Evolutionary conservation across 352 stramenopile genomes (phyloP).

Genomic region (Pythium dissotocum): DNA sequence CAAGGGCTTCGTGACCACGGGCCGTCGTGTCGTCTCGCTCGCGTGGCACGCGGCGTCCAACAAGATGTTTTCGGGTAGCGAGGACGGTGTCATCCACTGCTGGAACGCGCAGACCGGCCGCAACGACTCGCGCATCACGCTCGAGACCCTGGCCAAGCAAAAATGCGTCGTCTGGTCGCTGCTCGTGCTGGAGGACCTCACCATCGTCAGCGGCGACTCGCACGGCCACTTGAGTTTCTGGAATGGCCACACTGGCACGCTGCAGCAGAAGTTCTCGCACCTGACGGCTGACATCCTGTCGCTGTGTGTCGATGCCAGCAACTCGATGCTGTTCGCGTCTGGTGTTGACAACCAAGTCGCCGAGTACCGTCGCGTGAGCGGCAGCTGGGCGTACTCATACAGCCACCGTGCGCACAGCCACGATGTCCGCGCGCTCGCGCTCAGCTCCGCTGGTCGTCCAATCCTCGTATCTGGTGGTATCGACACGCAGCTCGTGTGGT

Average conservation of each 20-base stretch:
- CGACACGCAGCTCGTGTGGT: conserved; percentile 94
- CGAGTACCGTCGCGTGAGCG: conserved; percentile 63
- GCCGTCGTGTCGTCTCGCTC: conserved; percentile 77
- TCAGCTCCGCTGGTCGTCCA: conserved; percentile 51
- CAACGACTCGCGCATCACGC: conserved; percentile 84
- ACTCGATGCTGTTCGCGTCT: conserved; percentile 91
- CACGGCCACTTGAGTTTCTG: conserved; percentile 93
- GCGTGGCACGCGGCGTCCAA: conserved; percentile 73
- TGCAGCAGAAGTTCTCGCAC: conserved; percentile 93
- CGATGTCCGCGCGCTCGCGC: conserved; percentile 86
- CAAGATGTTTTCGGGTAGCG: conserved; percentile 84
- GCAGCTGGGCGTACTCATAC: conserved; percentile 81
- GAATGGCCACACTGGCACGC: conserved; percentile 89
- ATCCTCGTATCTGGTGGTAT: conserved; percentile 91
- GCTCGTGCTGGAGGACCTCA: conserved; percentile 87
- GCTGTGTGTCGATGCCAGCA: conserved; percentile 78
- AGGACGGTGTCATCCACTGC: conserved; percentile 87
- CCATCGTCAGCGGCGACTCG: conserved; percentile 92
- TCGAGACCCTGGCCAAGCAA: conserved; percentile 77
- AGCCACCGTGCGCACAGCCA: conserved; percentile 90
- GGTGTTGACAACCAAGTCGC: conserved; percentile 94
- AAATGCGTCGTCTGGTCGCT: conserved; percentile 90
- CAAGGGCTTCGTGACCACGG: conserved; percentile 81
- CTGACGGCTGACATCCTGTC: conserved; percentile 90
- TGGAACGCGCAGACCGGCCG: conserved; percentile 78